phyloP scores from a whole-genome alignment of 2,329 filamentous ascomycete genomes.

The Paraphoma chrysanthemicola region DNA sequence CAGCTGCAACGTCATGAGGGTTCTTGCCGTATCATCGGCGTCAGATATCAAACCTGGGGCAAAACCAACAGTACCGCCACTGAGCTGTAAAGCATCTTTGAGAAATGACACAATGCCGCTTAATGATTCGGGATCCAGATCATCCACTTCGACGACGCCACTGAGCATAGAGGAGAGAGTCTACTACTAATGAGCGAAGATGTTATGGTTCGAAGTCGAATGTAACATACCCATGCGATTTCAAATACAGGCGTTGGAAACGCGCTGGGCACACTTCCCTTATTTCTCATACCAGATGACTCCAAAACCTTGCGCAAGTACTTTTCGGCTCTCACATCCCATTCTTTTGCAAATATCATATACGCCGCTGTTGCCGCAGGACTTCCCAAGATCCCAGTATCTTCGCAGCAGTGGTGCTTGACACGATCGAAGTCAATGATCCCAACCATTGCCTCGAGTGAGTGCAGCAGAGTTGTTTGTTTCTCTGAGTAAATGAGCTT shows the following conservation, averaged over 20 bases:
- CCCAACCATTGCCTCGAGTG: slow-evolving; percentile 49
- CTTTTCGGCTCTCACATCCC: slow-evolving; percentile 41
- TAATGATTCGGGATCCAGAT: too few relatives aligned
- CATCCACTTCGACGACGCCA: too few relatives aligned
- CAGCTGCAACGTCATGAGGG: slow-evolving; percentile 2
- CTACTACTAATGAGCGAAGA: too few relatives aligned
- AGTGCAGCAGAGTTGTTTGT: slow-evolving; percentile 44
- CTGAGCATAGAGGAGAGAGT: too few relatives aligned
- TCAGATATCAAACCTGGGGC: slow-evolving; percentile 19
- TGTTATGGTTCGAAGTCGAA: too few relatives aligned
- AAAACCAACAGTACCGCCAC: too few relatives aligned
- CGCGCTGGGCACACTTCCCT: slow-evolving; percentile 30
- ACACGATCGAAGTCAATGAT: slow-evolving; percentile 46
- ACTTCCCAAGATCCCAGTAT: slow-evolving; percentile 43
- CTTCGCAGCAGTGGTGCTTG: slow-evolving; percentile 16
- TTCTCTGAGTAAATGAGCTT: slow-evolving; percentile 4
- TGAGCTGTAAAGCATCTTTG: too few relatives aligned
- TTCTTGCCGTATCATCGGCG: slow-evolving; percentile 37
- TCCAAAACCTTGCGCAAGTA: slow-evolving; percentile 36
- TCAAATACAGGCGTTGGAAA: slow-evolving; percentile 41
- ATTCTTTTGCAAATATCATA: slow-evolving; percentile 35
- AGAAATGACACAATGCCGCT: too few relatives aligned
- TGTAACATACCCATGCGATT: slow-evolving; percentile 32
- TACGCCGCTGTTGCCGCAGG: slow-evolving; percentile 51
- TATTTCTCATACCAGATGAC: not conserved